Percentiles rank a stretch among this genome's conserved stretches.
phyloP scores from a whole-genome alignment of 1,284 basidiomycete genomes.

The Porodaedalea pini region DNA sequence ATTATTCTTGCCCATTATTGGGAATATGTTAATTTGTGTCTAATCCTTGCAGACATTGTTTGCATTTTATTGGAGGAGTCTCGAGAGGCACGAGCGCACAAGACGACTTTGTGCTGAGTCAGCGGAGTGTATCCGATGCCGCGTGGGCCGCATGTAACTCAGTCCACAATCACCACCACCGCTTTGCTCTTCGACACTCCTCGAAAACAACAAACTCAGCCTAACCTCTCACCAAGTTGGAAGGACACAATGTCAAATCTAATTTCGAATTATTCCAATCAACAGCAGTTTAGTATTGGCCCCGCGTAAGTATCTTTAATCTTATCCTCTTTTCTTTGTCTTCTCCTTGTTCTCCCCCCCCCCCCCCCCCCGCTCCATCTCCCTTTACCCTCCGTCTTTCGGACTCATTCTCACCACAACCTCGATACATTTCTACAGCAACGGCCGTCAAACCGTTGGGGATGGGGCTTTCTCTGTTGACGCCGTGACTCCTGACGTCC shows the following conservation, averaged over 20 bases:
- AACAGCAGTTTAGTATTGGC: slow-evolving; percentile 85
- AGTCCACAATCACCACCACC: slow-evolving; percentile 6
- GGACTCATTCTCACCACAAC: slow-evolving; percentile 3
- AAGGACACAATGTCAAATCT: slow-evolving; percentile 66
- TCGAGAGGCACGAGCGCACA: too few relatives aligned
- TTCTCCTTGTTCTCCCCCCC: slow-evolving; percentile 17
- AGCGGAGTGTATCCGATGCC: neutral
- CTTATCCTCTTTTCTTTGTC: slow-evolving; percentile 31
- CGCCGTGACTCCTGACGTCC: slow-evolving; percentile 66
- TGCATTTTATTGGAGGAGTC: too few relatives aligned
- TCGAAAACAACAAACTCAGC: neutral
- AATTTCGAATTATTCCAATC: slow-evolving; percentile 62
- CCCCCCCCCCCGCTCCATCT: neutral
- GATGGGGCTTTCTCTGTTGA: slow-evolving; percentile 83
- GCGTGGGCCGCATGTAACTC: neutral
- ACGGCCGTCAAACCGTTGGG: slow-evolving; percentile 90
- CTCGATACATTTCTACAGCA: slow-evolving; percentile 47
- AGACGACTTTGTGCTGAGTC: neutral
- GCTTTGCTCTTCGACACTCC: neutral
- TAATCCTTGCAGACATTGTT: too few relatives aligned
- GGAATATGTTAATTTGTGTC: too few relatives aligned
- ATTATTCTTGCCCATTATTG: too few relatives aligned
- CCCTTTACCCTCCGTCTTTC: neutral
- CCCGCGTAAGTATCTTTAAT: slow-evolving; percentile 62
- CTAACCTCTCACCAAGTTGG: slow-evolving; percentile 59